phyloP scores from a whole-genome alignment of 345 rosid genomes.

The Durio zibethinus region DNA sequence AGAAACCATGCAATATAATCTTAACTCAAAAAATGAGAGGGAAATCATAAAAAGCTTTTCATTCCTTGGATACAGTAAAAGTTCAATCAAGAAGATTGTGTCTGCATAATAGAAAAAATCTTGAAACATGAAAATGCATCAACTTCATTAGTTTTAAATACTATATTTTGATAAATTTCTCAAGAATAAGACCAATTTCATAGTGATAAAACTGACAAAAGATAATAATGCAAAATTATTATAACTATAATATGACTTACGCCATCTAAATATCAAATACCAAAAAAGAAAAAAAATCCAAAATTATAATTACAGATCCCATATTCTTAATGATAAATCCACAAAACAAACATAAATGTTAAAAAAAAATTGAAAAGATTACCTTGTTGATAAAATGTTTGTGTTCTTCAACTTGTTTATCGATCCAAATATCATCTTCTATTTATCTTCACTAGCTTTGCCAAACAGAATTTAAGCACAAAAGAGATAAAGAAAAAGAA shows the following conservation, averaged over 20 bases:
- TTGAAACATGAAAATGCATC: slow-evolving; percentile 37
- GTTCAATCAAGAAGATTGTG: slow-evolving; percentile 83
- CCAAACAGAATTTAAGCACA: slow-evolving; percentile 51
- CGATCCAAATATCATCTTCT: slow-evolving; percentile 99
- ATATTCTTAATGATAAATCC: not conserved
- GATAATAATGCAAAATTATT: slow-evolving; percentile 97
- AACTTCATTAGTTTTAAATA: not conserved
- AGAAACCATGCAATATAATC: slow-evolving; percentile 7
- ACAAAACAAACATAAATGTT: not conserved
- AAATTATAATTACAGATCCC: slow-evolving; percentile 7
- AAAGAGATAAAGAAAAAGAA: not conserved
- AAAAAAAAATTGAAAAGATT: not conserved
- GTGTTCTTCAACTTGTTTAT: slow-evolving; percentile 94
- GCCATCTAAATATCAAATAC: slow-evolving; percentile 53
- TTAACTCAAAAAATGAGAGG: slow-evolving; percentile 95
- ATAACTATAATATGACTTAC: no score
- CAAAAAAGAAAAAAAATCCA: not conserved
- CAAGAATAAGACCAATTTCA: not conserved
- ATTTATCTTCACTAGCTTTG: slow-evolving; percentile 85
- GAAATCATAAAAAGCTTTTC: slow-evolving; percentile 96
- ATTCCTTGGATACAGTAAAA: slow-evolving; percentile 71
- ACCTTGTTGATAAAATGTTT: slow-evolving; percentile 83
- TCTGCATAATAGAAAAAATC: slow-evolving; percentile 98
- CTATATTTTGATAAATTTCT: not conserved
- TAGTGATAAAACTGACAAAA: slow-evolving; percentile 43